Conservation (phyloP, 805 yeast genomes). For the Ogataea corticis region DNA sequence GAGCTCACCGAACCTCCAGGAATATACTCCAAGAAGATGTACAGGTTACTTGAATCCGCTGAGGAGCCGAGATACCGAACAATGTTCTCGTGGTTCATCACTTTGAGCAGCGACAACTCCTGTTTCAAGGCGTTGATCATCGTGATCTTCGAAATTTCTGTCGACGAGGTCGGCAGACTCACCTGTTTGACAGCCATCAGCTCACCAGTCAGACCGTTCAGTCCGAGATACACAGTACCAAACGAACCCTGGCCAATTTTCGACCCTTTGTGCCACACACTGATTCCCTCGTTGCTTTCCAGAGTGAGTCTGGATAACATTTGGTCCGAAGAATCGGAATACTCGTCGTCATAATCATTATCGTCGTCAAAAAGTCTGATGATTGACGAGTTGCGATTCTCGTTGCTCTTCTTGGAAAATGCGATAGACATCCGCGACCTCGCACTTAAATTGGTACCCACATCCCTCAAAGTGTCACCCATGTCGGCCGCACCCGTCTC, state of each 20-base stretch:
- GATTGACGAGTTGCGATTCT: constrained; percentile 38
- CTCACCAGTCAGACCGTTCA: constrained; percentile 91
- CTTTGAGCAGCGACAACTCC: constrained; percentile 77
- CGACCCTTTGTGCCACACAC: constrained; percentile 90
- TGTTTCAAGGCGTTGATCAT: constrained; percentile 82
- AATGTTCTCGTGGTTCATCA: constrained; percentile 85
- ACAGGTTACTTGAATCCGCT: constrained; percentile 65
- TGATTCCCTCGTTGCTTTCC: constrained; percentile 58
- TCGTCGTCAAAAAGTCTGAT: constrained; percentile 47
- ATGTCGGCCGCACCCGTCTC: constrained; percentile 2
- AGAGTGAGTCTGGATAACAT: constrained; percentile 36
- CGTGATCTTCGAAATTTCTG: constrained; percentile 31
- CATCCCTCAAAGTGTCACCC: constrained; percentile 7
- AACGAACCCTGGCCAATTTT: constrained; percentile 93
- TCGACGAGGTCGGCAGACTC: constrained; percentile 50
- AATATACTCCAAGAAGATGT: constrained; percentile 66
- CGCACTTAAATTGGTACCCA: constrained; percentile 4
- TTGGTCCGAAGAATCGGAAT: constrained; percentile 38
- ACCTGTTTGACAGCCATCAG: constrained; percentile 97
- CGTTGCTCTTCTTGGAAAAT: constrained; percentile 12
- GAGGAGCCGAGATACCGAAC: constrained; percentile 91
- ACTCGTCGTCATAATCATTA: constrained; percentile 38
- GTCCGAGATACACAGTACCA: constrained; percentile 90
- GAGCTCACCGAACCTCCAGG: constrained; percentile 51
- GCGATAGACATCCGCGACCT: constrained; percentile 25